phyloP scores from a whole-genome alignment of 495 filamentous ascomycete genomes.

The Penicillium malachiteum region DNA sequence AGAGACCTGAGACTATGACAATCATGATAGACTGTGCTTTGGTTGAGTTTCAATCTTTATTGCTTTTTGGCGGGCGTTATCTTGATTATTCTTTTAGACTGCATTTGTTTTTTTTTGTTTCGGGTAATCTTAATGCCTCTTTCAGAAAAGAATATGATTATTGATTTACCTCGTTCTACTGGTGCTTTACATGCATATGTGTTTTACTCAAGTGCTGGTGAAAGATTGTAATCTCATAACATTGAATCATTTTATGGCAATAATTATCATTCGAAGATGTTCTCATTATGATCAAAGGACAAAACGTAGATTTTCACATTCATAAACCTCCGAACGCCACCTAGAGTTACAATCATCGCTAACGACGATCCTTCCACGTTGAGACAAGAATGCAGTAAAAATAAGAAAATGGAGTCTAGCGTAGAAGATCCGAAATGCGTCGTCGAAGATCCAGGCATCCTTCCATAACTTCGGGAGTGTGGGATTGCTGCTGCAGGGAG shows the following conservation, averaged over 20 bases:
- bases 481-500: constrained; percentile 41
- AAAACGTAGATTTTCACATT: background rate
- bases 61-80: constrained; percentile 1
- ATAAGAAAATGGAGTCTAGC: constrained; percentile 18
- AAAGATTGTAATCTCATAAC: too few relatives aligned
- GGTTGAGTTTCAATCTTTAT: background rate
- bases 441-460: constrained; percentile 39
- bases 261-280: background rate
- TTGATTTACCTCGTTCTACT: too few relatives aligned
- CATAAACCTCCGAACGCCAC: constrained; percentile 10
- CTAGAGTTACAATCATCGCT: constrained; percentile 13
- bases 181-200: too few relatives aligned
- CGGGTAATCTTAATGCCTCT: background rate
- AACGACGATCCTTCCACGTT: background rate
- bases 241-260: too few relatives aligned
- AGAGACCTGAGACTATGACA: too few relatives aligned
- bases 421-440: constrained; percentile 45
- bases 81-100: constrained; percentile 6
- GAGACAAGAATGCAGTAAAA: constrained; percentile 2
- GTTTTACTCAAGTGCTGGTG: too few relatives aligned
- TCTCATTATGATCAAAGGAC: background rate
- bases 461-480: constrained; percentile 9
- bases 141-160: background rate
- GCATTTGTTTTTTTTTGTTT: constrained; percentile 6
- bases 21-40: background rate